Evolutionary conservation across 169 alveolate genomes (phyloP), one percentile per base, ranked within the genome.

Genomic region (Plasmodium falciparum): DNA sequence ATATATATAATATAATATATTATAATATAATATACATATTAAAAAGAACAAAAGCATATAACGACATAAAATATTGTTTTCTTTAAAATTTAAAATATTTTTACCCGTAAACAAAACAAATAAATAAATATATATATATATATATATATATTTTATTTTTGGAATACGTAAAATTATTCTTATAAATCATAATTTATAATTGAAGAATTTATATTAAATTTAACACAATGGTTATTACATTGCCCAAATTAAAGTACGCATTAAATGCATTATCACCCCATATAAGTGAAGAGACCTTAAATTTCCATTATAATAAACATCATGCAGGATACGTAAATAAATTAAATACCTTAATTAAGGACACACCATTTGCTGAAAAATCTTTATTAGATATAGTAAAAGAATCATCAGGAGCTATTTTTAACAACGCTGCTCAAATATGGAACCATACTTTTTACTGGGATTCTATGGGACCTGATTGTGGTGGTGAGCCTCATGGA

Each of bases 371-470:
- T 43, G 86, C 92, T 39, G 92, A 58, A 29, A 88, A 93, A 88
- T 65, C 94, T 91, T 89, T 83, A 69, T 45, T 88, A 93, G 96
- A 92, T 63, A 94, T 95, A 26, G 65, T 95, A 39, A 94, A 89
- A 89, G 93, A 89, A 45, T 90, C 93, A 54, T 17, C 95, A 43
- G 97, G 97, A 1, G 97, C 97, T 17, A 94, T 96, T 12, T 96
- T 93, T 94, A 95, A 96, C 93, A 96, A 95, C 73, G 98, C 98
- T 12, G 97, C 98, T 7, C 97, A 97, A 88, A 89, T 94, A 49
- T 97, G 98, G 96, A 98, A 98, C 88, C 99, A 98, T 92, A 95
- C 97, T 61, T 97, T 98, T 94, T 97, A 95, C 91, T 97, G 99
- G 98, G 95, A 90, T 76, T 95, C 97, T 86, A 95, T 98, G 96